These are phyloP conservation scores for Phytophthora macrochlamydospora DNA, from an alignment of 352 stramenopile species.

Conservation along the genomic window DNA sequence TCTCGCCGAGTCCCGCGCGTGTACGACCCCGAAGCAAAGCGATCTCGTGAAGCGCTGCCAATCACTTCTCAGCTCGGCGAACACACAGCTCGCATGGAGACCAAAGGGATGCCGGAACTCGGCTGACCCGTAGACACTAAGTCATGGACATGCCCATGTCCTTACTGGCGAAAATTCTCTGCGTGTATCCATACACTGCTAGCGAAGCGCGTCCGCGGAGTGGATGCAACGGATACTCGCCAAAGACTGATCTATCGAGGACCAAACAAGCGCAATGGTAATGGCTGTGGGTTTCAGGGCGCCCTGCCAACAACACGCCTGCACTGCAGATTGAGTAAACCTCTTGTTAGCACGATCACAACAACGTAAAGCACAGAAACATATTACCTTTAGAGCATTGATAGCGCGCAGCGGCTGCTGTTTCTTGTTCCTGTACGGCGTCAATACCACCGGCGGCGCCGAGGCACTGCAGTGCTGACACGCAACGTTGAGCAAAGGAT, in stretches of 20 bases:
- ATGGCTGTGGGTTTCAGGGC: neutral
- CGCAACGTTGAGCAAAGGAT: no score
- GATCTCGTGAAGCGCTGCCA: conserved; percentile 1
- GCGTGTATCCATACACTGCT: conserved; percentile 6
- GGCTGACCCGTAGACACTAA: conserved; percentile 8
- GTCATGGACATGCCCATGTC: conserved; percentile 1
- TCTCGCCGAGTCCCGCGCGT: neutral
- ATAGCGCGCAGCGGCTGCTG: neutral
- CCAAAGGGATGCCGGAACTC: neutral
- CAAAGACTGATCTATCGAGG: conserved; percentile 4
- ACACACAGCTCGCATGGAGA: conserved; percentile 7
- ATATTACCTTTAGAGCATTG: conserved; percentile 1
- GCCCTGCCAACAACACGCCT: neutral
- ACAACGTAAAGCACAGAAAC: neutral
- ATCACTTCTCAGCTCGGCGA: conserved; percentile 7
- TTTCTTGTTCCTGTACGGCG: neutral
- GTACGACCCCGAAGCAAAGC: conserved; percentile 2
- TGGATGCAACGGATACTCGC: conserved; percentile 1
- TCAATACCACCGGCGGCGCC: no score
- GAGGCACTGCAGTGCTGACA: no score
- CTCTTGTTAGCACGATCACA: neutral
- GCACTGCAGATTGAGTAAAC: conserved; percentile 1
- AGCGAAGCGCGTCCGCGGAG: conserved; percentile 2
- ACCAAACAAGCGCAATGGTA: neutral
- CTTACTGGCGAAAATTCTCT: conserved; percentile 3